These are phyloP conservation scores for Xylaria sp. DNA, from an alignment of 2,329 filamentous ascomycete genomes.

Conservation along the genomic window DNA sequence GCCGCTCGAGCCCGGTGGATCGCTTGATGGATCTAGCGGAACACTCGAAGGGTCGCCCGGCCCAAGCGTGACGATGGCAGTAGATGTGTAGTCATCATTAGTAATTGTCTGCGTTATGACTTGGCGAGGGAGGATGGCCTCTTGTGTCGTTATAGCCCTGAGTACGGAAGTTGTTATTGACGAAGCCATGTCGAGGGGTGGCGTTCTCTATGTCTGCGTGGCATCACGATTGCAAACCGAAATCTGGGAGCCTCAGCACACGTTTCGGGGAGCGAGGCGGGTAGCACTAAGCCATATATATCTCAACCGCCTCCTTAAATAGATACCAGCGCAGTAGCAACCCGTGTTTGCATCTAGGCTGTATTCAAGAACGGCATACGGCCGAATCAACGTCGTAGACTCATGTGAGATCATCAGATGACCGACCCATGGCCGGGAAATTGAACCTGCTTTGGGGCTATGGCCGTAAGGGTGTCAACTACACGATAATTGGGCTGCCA, in stretches of 20 bases:
- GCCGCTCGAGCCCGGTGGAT: constrained; percentile 38
- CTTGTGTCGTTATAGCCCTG: constrained; percentile 5
- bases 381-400: constrained; percentile 26
- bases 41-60: constrained; percentile 38
- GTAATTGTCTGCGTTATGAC: constrained; percentile 49
- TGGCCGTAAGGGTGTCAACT: constrained; percentile 40
- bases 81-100: constrained; percentile 44
- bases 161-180: background rate
- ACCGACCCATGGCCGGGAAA: constrained; percentile 41
- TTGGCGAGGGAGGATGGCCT: constrained; percentile 40
- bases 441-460: constrained; percentile 33
- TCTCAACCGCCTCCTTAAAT: background rate
- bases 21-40: constrained; percentile 19
- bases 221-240: constrained; percentile 12
- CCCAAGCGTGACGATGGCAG: constrained; percentile 47
- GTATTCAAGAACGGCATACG: background rate
- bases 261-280: constrained; percentile 9
- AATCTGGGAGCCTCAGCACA: constrained; percentile 1
- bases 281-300: constrained; percentile 27
- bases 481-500: constrained; percentile 40
- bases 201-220: constrained; percentile 11
- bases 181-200: constrained; percentile 24
- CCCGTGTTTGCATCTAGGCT: constrained; percentile 17
- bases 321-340: background rate
- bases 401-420: constrained; percentile 41